These are phyloP conservation scores for Nyssa sinensis DNA, from an alignment of 148 eudicot species.

Conservation along the genomic window DNA sequence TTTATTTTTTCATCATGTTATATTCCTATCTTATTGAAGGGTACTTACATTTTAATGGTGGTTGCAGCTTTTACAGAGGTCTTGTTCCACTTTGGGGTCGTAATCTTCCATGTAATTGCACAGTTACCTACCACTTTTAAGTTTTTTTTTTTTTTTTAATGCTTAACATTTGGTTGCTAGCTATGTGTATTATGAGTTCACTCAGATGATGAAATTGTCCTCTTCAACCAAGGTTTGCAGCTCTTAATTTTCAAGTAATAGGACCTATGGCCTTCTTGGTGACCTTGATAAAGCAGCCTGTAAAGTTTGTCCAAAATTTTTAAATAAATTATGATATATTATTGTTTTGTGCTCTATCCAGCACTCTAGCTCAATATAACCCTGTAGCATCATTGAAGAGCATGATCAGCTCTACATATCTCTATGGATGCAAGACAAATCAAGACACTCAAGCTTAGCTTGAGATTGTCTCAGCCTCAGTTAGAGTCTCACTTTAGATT, in stretches of 20 bases:
- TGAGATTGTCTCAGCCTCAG: no score
- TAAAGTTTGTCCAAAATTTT: background rate
- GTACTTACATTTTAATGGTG: constrained; percentile 8
- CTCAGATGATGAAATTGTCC: background rate
- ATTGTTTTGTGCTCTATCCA: background rate
- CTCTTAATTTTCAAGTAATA: background rate
- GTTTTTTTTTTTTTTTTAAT: background rate
- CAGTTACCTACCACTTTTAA: constrained; percentile 1
- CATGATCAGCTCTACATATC: no score
- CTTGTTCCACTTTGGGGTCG: constrained; percentile 95
- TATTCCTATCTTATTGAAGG: background rate
- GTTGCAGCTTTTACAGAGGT: constrained; percentile 88
- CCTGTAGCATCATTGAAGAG: background rate
- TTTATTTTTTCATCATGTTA: background rate
- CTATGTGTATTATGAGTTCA: background rate
- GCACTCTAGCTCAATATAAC: background rate
- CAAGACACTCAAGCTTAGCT: no score
- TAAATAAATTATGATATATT: background rate
- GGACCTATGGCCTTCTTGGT: no score
- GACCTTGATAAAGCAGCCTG: background rate
- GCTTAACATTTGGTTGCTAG: background rate
- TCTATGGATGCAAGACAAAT: no score
- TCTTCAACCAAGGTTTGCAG: background rate
- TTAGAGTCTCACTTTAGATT: no score
- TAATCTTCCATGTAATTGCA: constrained; percentile 84